phyloP scores from a whole-genome alignment of 2,329 filamentous ascomycete species.

The Calonectria montana region DNA sequence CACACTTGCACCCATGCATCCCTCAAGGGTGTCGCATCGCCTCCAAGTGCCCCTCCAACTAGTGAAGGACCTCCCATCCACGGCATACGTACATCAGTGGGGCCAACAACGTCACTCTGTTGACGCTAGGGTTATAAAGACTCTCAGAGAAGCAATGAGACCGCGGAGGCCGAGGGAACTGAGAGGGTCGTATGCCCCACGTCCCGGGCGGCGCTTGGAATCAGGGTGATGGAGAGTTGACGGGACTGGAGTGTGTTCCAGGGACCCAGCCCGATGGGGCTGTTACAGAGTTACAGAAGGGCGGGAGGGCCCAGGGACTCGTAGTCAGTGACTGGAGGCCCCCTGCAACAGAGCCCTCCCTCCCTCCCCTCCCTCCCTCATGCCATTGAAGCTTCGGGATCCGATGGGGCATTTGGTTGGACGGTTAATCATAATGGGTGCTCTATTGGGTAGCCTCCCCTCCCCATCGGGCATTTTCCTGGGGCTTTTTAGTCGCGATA shows the following conservation, averaged over 20 bases:
- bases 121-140: conserved; percentile 27
- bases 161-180: conserved; percentile 11
- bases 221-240: conserved; percentile 27
- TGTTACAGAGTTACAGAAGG: conserved; percentile 17
- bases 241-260: conserved; percentile 12
- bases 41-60: neutral
- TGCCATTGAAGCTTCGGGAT: conserved; percentile 15
- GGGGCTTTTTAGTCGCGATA: conserved; percentile 4
- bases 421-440: conserved; percentile 10
- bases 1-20: neutral
- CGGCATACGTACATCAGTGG: conserved; percentile 30
- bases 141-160: neutral
- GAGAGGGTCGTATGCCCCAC: conserved; percentile 33
- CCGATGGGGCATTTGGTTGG: conserved; percentile 13
- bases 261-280: conserved; percentile 15
- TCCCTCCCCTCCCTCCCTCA: conserved; percentile 6
- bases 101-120: conserved; percentile 33
- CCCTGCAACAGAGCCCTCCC: neutral
- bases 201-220: conserved; percentile 30
- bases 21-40: neutral
- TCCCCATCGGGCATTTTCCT: conserved; percentile 16
- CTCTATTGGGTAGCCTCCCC: conserved; percentile 15
- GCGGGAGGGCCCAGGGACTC: conserved; percentile 16
- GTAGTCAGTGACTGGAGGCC: conserved; percentile 8
- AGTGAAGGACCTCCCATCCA: conserved; percentile 10